These are phyloP conservation scores for Dendrocalamus sinicus DNA, from an alignment of 176 grass and related monocot genomes.

Conservation along the genomic window DNA sequence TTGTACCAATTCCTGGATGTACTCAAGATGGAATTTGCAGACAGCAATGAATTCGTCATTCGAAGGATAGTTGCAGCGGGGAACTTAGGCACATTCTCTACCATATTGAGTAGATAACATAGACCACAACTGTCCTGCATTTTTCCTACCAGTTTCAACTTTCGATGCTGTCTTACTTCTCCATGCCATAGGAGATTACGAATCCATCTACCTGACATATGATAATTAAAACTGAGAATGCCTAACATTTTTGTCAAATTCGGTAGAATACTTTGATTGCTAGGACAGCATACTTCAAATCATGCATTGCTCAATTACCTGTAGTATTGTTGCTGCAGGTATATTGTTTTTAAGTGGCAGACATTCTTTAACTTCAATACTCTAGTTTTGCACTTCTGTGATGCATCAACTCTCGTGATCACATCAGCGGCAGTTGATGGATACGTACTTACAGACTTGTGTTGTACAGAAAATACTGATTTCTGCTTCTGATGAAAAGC, in stretches of 20 bases:
- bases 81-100: not conserved
- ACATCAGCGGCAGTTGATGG: slow-evolving; percentile 1
- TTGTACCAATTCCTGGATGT: not conserved
- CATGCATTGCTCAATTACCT: not conserved
- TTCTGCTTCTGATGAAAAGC: not conserved
- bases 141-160: not conserved
- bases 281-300: not conserved
- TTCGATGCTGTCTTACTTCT: not conserved
- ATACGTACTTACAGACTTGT: slow-evolving; percentile 16
- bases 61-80: not conserved
- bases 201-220: slow-evolving; percentile 13
- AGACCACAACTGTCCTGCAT: not conserved
- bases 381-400: slow-evolving; percentile 23
- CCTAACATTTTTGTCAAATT: not conserved
- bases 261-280: not conserved
- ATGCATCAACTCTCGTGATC: not conserved
- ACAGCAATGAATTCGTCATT: not conserved
- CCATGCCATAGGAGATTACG: not conserved
- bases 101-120: not conserved
- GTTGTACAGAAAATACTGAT: not conserved
- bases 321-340: not conserved
- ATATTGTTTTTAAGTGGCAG: not conserved
- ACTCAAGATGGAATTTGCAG: slow-evolving; percentile 10
- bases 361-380: not conserved
- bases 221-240: slow-evolving; percentile 24